Evolutionary conservation across 2,329 filamentous ascomycete species (phyloP).

Genomic region (Alternaria consortialis): DNA sequence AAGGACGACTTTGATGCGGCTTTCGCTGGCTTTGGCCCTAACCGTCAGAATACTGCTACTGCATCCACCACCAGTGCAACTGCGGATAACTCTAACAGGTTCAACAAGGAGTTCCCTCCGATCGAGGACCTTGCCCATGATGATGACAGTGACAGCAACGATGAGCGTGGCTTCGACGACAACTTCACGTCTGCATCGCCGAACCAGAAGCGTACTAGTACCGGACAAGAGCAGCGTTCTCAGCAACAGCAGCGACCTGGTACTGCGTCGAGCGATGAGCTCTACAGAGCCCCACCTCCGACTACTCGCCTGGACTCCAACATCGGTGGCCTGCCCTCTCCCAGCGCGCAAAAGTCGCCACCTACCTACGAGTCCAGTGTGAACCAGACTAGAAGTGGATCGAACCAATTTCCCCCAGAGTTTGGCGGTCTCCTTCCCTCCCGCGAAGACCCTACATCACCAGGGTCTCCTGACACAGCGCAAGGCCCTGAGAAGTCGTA

Average conservation of each 20-base stretch:
- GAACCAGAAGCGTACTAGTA: slow-evolving; percentile 44
- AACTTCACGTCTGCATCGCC: slow-evolving; percentile 77
- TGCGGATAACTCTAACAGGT: slow-evolving; percentile 55
- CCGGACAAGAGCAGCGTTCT: slow-evolving; percentile 36
- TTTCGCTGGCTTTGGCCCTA: slow-evolving; percentile 75
- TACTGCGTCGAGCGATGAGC: slow-evolving; percentile 41
- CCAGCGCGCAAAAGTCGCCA: slow-evolving; percentile 66
- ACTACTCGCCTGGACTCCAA: slow-evolving; percentile 48
- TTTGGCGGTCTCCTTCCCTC: slow-evolving; percentile 66
- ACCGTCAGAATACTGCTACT: slow-evolving; percentile 60
- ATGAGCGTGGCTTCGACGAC: slow-evolving; percentile 86
- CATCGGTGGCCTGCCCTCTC: slow-evolving; percentile 57
- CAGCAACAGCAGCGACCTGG: slow-evolving; percentile 39
- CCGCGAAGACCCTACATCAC: slow-evolving; percentile 61
- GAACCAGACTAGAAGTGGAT: slow-evolving; percentile 45
- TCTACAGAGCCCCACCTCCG: slow-evolving; percentile 46
- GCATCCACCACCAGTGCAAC: slow-evolving; percentile 43
- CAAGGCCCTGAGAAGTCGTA: slow-evolving; percentile 52
- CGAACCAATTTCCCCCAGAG: slow-evolving; percentile 62
- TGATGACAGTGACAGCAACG: slow-evolving; percentile 77
- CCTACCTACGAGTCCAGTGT: slow-evolving; percentile 63
- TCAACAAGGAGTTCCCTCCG: slow-evolving; percentile 86
- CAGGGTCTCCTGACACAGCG: slow-evolving; percentile 44
- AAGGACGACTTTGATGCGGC: slow-evolving; percentile 88
- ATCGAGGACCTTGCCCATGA: slow-evolving; percentile 86